Evolutionary conservation across 257 asterid genomes (phyloP).

Genomic region (Solanum gandarillasii): DNA sequence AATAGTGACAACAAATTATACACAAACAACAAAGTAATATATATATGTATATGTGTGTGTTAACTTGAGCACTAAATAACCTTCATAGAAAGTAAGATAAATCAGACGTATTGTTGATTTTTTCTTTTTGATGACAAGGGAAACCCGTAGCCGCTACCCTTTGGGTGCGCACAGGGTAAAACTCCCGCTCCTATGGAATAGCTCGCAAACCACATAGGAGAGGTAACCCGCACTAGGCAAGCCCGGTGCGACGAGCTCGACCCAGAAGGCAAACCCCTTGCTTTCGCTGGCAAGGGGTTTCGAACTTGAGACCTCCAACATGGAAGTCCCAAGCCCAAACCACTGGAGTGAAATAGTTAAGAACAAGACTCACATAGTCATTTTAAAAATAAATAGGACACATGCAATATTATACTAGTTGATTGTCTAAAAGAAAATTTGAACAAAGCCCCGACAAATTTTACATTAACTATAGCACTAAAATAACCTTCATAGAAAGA

Average conservation of each 20-base stretch:
- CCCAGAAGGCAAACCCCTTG: too few relatives aligned
- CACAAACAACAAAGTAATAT: not conserved
- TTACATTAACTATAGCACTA: not conserved
- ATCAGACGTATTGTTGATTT: not conserved
- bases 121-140: too few relatives aligned
- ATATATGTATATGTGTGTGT: not conserved
- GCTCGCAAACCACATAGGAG: too few relatives aligned
- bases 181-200: too few relatives aligned
- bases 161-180: too few relatives aligned
- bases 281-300: too few relatives aligned
- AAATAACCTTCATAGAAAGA: not conserved
- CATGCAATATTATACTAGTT: not conserved
- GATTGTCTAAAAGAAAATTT: not conserved
- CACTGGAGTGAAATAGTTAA: not conserved
- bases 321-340: too few relatives aligned
- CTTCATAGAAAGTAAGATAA: not conserved
- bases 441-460: not conserved
- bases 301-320: too few relatives aligned
- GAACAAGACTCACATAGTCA: not conserved
- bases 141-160: too few relatives aligned
- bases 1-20: not conserved
- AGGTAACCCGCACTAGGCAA: too few relatives aligned
- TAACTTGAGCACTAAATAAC: not conserved
- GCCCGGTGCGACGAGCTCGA: too few relatives aligned
- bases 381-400: not conserved